Conservation (phyloP, 2,329 filamentous ascomycete genomes). For the Teratosphaeria destructans region DNA sequence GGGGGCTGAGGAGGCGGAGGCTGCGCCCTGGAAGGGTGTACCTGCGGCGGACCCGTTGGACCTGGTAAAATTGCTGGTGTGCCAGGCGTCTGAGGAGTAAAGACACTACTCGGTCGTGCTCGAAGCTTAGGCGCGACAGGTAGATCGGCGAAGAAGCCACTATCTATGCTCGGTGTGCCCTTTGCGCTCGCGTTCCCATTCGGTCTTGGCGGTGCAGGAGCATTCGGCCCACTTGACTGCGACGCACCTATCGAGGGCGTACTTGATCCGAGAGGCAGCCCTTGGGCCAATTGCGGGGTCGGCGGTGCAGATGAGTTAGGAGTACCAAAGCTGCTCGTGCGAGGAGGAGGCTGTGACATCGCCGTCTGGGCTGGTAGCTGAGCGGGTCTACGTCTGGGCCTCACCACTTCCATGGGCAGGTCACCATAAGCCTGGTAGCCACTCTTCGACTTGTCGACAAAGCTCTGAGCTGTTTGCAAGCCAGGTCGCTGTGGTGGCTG, state of each 20-base stretch:
- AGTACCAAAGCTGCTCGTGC: conserved; percentile 49
- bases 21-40: conserved; percentile 6
- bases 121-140: conserved; percentile 34
- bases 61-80: background rate
- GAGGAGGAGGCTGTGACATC: conserved; percentile 40
- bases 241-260: conserved; percentile 10
- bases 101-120: conserved; percentile 6
- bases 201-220: conserved; percentile 10
- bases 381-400: conserved; percentile 49
- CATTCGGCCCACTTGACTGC: background rate
- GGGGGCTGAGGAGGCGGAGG: conserved; percentile 6
- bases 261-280: background rate
- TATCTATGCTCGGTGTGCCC: conserved; percentile 20
- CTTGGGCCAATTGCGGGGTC: conserved; percentile 3
- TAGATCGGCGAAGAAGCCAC: conserved; percentile 40
- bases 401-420: conserved; percentile 77
- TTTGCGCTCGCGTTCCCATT: conserved; percentile 8
- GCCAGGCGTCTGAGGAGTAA: conserved; percentile 4
- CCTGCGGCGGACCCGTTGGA: conserved; percentile 3
- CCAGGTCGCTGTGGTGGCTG: conserved; percentile 35
- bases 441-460: conserved; percentile 79
- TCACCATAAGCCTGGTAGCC: conserved; percentile 94
- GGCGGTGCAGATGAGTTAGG: conserved; percentile 3
- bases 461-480: conserved; percentile 57
- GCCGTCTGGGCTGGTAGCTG: conserved; percentile 31